Base-by-base conservation (phyloP, 352 stramenopile genomes). In the Phytophthora cryptogea region DNA sequence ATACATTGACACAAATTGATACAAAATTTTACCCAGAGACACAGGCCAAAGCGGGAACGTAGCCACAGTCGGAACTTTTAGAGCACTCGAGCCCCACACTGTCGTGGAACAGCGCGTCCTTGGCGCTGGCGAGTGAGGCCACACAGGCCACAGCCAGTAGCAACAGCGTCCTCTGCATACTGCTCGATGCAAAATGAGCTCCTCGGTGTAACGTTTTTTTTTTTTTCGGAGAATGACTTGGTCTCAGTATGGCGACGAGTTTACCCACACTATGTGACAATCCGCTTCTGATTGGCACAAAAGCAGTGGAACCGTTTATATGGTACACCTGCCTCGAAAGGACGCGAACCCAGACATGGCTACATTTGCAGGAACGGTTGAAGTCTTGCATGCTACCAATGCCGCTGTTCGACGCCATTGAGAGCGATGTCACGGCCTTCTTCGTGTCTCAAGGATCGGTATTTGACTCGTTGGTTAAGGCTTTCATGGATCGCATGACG, bases 391-490 rank as follows among this genome's bases (percentile, higher is more conserved):
- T n/a, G n/a, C n/a, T n/a, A n/a, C n/a, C 45, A 26, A 88, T 90
- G 78, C 67, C 80, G 71, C 72, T 90, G 30, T 90, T 90, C 58
- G 80, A 88, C 41, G 63, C 62, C 32, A 73, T 90, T 35, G 80
- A 90, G 66, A 63, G 63, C 42, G 78, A 90, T 45, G 63, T 88
- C 27, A 66, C 80, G 26, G 68, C 72, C 54, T 88, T 88, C 74
- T 86, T 88, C 31, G 78, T 90, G 16, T 78, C 80, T n/a, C 78
- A 90, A 37, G 80, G 80, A 32, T 77, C 78, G n/a, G 77, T 88
- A 36, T 83, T 88, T 30, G 80, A 88, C 48, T 39, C 70, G 43
- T 66, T 90, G 46, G 63, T 87, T 35, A 78, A 76, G 53, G 78
- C 65, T 30, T 43, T 88, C 17, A 72, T 90, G 55, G 78, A 88